These are phyloP conservation scores for Floccularia luteovirens DNA, from an alignment of 768 basidiomycete species.

Conservation along the genomic window DNA sequence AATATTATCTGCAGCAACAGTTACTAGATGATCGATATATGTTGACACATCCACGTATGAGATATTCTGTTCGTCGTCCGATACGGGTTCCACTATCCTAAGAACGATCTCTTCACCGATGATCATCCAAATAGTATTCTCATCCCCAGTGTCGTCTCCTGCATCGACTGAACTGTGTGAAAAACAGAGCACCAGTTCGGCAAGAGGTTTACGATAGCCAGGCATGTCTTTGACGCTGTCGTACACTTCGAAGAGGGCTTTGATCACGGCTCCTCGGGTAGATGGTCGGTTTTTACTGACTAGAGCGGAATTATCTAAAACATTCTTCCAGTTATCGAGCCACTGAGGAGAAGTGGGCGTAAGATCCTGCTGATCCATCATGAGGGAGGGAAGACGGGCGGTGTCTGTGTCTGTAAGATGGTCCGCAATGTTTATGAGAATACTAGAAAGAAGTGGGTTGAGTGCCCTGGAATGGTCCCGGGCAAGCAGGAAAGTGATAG, in stretches of 20 bases:
- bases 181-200: conserved; percentile 46
- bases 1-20: conserved; percentile 25
- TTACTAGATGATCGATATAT: conserved; percentile 33
- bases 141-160: conserved; percentile 25
- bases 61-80: conserved; percentile 7
- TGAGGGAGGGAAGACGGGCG: conserved; percentile 48
- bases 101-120: conserved; percentile 65
- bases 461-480: conserved; percentile 53
- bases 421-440: conserved; percentile 58
- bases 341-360: conserved; percentile 68
- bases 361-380: conserved; percentile 62
- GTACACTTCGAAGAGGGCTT: conserved; percentile 49
- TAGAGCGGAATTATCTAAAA: conserved; percentile 43
- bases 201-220: conserved; percentile 47
- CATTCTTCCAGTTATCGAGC: conserved; percentile 57
- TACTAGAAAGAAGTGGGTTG: conserved; percentile 53
- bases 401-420: conserved; percentile 67
- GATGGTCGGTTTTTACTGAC: conserved; percentile 34
- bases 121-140: conserved; percentile 46
- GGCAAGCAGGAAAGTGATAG: conserved; percentile 53
- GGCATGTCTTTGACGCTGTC: conserved; percentile 65
- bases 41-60: conserved; percentile 12
- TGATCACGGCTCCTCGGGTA: conserved; percentile 51
- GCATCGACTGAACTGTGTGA: conserved; percentile 17
- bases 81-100: conserved; percentile 34